Evolutionary conservation across 2,329 filamentous ascomycete genomes (phyloP).

Genomic region (Fusarium odoratissimum): DNA sequence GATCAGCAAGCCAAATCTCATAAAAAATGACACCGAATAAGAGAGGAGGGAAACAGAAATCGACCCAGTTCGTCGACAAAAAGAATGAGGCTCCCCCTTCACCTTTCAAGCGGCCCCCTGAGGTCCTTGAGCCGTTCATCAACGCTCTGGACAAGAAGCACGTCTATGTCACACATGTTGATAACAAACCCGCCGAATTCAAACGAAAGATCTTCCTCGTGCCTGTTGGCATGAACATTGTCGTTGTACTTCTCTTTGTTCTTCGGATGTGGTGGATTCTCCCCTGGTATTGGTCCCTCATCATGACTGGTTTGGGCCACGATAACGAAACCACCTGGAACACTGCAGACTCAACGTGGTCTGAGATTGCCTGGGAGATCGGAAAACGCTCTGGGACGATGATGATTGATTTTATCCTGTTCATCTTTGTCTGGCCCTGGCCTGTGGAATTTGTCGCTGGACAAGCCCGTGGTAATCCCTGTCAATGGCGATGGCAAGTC

Average conservation of each 20-base stretch:
- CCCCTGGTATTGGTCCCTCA: slow-evolving; percentile 78
- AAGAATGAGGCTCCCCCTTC: slow-evolving; percentile 58
- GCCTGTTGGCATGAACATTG: slow-evolving; percentile 79
- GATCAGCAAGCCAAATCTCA: not conserved
- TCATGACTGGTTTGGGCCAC: slow-evolving; percentile 73
- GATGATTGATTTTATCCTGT: slow-evolving; percentile 77
- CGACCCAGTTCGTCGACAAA: slow-evolving; percentile 38
- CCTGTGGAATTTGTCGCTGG: slow-evolving; percentile 78
- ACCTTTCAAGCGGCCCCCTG: slow-evolving; percentile 76
- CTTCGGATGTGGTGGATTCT: slow-evolving; percentile 76
- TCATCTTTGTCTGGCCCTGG: slow-evolving; percentile 78
- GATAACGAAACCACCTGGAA: slow-evolving; percentile 75
- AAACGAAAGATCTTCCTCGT: slow-evolving; percentile 88
- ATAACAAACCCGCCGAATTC: slow-evolving; percentile 74
- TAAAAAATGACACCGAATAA: slow-evolving; percentile 51
- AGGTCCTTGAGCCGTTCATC: slow-evolving; percentile 73
- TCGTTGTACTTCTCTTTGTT: slow-evolving; percentile 71
- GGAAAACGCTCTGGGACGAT: slow-evolving; percentile 72
- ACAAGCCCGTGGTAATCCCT: slow-evolving; percentile 67
- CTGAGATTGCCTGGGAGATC: slow-evolving; percentile 67
- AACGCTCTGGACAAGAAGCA: slow-evolving; percentile 72
- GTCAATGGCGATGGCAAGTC: slow-evolving; percentile 77
- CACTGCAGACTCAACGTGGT: slow-evolving; percentile 65
- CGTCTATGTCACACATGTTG: slow-evolving; percentile 88
- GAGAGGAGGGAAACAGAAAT: slow-evolving; percentile 49